A percentile compares a stretch with the other conserved stretches of the same genome.
Evolutionary conservation across 768 basidiomycete genomes (phyloP).

Genomic region (Mycena haematopus): DNA sequence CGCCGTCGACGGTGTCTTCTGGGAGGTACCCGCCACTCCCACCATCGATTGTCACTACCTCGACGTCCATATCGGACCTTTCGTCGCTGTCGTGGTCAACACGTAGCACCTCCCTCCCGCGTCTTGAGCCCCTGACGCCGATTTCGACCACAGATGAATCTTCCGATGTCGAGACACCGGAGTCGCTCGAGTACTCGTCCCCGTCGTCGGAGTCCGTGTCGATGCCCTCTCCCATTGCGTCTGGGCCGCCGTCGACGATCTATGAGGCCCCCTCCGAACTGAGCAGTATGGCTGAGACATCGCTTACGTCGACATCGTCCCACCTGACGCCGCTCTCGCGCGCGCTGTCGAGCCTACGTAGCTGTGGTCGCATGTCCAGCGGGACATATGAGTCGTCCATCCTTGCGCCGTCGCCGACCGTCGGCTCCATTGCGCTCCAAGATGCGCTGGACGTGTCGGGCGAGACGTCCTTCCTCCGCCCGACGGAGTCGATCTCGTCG

Average conservation of each 20-base stretch:
- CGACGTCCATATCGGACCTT: constrained; percentile 12
- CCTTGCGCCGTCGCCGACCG: constrained; percentile 74
- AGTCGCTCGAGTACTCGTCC: constrained; percentile 37
- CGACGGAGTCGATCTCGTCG: constrained; percentile 55
- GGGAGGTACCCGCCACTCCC: constrained; percentile 36
- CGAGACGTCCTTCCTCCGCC: constrained; percentile 77
- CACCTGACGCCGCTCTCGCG: constrained; percentile 22
- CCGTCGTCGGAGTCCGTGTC: constrained; percentile 36
- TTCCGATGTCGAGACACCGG: constrained; percentile 37
- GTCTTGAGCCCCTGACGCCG: constrained; percentile 23
- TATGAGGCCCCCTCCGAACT: constrained; percentile 20
- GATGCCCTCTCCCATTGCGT: constrained; percentile 40
- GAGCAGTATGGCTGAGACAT: constrained; percentile 22
- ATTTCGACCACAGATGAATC: constrained; percentile 24
- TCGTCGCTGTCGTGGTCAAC: constrained; percentile 23
- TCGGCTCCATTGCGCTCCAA: constrained; percentile 56
- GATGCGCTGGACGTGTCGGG: constrained; percentile 71
- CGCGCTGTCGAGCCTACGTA: constrained; percentile 36
- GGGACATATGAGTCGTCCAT: constrained; percentile 79
- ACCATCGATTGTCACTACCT: constrained; percentile 32
- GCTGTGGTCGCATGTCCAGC: constrained; percentile 71
- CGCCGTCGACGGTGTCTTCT: too few relatives aligned
- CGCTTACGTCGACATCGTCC: constrained; percentile 21
- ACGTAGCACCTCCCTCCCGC: constrained; percentile 17
- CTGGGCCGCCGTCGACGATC: constrained; percentile 13